These are phyloP conservation scores for Coprinellus micaceus DNA, from an alignment of 768 basidiomycete genomes.

Conservation along the genomic window DNA sequence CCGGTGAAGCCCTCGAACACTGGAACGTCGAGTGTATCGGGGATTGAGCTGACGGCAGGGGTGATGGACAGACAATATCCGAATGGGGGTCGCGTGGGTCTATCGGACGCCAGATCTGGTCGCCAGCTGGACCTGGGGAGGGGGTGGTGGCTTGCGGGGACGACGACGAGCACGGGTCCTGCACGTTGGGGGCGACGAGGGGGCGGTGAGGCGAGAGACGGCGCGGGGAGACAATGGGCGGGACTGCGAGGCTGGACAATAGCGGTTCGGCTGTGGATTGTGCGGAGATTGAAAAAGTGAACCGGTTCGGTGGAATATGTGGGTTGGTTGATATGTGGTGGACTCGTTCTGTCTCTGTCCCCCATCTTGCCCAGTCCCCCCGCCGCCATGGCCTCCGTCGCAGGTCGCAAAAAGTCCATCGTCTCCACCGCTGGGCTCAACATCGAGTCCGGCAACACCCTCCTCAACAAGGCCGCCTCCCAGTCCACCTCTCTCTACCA, in stretches of 20 bases:
- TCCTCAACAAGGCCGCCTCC: slow-evolving; percentile 89
- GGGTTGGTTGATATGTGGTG: background rate
- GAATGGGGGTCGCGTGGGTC: slow-evolving; percentile 1
- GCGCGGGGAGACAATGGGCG: background rate
- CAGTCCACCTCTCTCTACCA: slow-evolving; percentile 87
- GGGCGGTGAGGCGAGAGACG: background rate
- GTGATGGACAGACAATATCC: too few species aligned
- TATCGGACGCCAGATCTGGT: slow-evolving; percentile 2
- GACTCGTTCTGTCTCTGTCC: background rate
- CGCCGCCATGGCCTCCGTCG: slow-evolving; percentile 44
- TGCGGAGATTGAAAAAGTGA: background rate
- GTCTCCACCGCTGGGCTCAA: slow-evolving; percentile 59
- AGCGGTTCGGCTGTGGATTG: background rate
- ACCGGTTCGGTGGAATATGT: background rate
- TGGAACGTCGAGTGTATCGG: too few species aligned
- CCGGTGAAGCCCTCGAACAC: too few species aligned
- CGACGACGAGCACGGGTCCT: background rate
- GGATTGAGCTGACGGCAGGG: too few species aligned
- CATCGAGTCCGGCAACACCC: slow-evolving; percentile 79
- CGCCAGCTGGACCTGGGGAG: background rate
- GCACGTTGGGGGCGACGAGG: background rate
- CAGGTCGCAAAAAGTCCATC: slow-evolving; percentile 79
- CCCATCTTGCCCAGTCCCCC: slow-evolving; percentile 1
- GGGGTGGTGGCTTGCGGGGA: background rate
- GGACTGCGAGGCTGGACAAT: background rate